A percentile compares a stretch with the other conserved stretches of the same genome.
Conservation (phyloP, 306 rosid species). For the Malus orientalis region DNA sequence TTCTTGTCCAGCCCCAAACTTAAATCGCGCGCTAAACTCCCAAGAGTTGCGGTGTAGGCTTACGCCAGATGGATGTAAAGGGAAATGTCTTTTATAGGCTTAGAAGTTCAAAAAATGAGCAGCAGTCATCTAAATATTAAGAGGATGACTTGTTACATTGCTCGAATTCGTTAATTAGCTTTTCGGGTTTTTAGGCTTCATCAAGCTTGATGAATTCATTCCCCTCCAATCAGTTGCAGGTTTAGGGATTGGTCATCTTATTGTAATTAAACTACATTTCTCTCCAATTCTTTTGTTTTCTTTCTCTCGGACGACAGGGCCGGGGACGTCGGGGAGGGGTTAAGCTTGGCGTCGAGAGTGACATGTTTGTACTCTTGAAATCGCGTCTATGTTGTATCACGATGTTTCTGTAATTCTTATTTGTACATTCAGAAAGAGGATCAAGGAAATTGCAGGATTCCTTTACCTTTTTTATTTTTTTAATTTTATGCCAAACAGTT, state of each 20-base stretch:
- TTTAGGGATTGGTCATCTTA: neutral
- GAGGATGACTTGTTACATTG: slow-evolving; percentile 2
- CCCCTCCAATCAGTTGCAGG: slow-evolving; percentile 1
- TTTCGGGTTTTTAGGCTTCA: neutral
- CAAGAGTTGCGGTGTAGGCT: slow-evolving; percentile 1
- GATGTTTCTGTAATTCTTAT: slow-evolving; percentile 20
- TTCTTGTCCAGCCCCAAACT: slow-evolving; percentile 47
- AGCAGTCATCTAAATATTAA: slow-evolving; percentile 10
- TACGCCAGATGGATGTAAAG: slow-evolving; percentile 6
- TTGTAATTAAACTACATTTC: neutral
- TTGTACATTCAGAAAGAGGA: neutral
- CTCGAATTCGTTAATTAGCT: neutral
- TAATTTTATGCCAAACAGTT: neutral
- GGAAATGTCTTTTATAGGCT: neutral
- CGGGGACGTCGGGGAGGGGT: neutral
- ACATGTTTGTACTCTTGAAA: neutral
- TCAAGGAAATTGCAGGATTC: neutral
- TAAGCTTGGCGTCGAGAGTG: neutral
- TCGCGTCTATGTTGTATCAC: slow-evolving; percentile 10
- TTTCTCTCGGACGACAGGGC: neutral
- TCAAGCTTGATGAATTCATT: slow-evolving; percentile 2
- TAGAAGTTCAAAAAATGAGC: neutral
- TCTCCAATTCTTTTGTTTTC: neutral
- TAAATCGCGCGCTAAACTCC: slow-evolving; percentile 5
- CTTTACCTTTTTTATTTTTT: neutral